Percentiles rank a stretch among this genome's conserved stretches.
phyloP scores from a whole-genome alignment of 805 yeast genomes.

The Millerozyma acaciae region DNA sequence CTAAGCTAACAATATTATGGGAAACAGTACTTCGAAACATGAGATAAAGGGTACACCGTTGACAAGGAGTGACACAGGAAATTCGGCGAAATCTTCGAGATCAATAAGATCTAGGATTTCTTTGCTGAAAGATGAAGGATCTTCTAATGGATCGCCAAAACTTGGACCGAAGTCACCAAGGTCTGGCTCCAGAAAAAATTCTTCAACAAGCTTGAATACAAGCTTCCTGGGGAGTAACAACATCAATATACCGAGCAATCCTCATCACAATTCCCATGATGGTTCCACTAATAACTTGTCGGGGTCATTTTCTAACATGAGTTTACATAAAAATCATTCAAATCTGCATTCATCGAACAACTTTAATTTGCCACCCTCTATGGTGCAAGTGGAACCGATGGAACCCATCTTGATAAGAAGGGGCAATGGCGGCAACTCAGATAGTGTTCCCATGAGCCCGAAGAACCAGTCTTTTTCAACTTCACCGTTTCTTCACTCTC shows the following conservation, averaged over 20 bases:
- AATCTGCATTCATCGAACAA: conserved; percentile 6
- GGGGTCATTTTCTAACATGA: conserved; percentile 9
- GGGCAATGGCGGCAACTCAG: conserved; percentile 34
- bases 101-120: conserved; percentile 41
- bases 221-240: conserved; percentile 5
- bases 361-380: conserved; percentile 55
- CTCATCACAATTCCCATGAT: conserved; percentile 1
- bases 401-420: conserved; percentile 65
- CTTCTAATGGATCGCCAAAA: conserved; percentile 17
- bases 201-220: conserved; percentile 17
- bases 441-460: conserved; percentile 17
- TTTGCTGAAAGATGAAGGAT: conserved; percentile 19
- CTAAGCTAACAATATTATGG: conserved; percentile 30
- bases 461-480: conserved; percentile 13
- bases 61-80: conserved; percentile 52
- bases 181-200: conserved; percentile 27
- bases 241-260: conserved; percentile 12
- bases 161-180: conserved; percentile 26
- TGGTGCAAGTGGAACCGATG: conserved; percentile 68
- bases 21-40: conserved; percentile 48
- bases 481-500: conserved; percentile 2
- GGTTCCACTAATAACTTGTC: conserved; percentile 3
- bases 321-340: conserved; percentile 4
- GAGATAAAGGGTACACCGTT: conserved; percentile 38
- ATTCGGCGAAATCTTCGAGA: conserved; percentile 45